Percentiles rank a stretch among this genome's conserved stretches.
Evolutionary conservation across 2,329 filamentous ascomycete genomes (phyloP).

Genomic region (Alternaria ventricosa): DNA sequence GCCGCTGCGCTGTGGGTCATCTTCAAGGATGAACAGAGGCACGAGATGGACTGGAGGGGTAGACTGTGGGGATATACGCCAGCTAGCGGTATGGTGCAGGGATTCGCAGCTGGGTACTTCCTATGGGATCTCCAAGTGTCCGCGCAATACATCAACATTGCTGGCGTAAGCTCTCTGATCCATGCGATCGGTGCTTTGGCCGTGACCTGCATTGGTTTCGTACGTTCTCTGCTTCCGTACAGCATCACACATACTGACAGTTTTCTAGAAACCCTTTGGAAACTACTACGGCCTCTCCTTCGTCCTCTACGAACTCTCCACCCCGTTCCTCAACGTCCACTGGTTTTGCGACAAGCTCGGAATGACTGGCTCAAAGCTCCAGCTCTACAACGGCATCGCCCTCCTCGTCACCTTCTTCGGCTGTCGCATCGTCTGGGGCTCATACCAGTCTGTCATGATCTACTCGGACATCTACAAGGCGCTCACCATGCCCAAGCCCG

Average conservation of each 20-base stretch:
- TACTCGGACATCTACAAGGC: slow-evolving; percentile 69
- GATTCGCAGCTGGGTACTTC: slow-evolving; percentile 80
- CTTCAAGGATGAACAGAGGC: slow-evolving; percentile 68
- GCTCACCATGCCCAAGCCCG: slow-evolving; percentile 31
- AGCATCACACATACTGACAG: slow-evolving; percentile 17
- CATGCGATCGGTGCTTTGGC: slow-evolving; percentile 76
- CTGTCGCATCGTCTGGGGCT: slow-evolving; percentile 79
- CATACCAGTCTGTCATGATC: slow-evolving; percentile 69
- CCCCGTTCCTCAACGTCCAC: slow-evolving; percentile 84
- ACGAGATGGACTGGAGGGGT: slow-evolving; percentile 70
- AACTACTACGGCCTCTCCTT: slow-evolving; percentile 83
- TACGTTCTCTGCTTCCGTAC: slow-evolving; percentile 53
- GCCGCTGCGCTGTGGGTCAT: slow-evolving; percentile 74
- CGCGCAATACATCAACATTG: slow-evolving; percentile 69
- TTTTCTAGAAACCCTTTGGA: slow-evolving; percentile 73
- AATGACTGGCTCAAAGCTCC: slow-evolving; percentile 74
- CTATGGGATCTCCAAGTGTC: slow-evolving; percentile 81
- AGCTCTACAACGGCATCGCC: slow-evolving; percentile 78
- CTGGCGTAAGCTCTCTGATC: slow-evolving; percentile 75
- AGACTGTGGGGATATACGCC: slow-evolving; percentile 81
- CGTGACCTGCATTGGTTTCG: slow-evolving; percentile 80
- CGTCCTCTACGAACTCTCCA: slow-evolving; percentile 85
- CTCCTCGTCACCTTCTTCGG: slow-evolving; percentile 76
- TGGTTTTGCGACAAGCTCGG: slow-evolving; percentile 89
- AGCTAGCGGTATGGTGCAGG: slow-evolving; percentile 75